Evolutionary conservation across 768 basidiomycete species (phyloP).

Genomic region (Auricularia heimuer): DNA sequence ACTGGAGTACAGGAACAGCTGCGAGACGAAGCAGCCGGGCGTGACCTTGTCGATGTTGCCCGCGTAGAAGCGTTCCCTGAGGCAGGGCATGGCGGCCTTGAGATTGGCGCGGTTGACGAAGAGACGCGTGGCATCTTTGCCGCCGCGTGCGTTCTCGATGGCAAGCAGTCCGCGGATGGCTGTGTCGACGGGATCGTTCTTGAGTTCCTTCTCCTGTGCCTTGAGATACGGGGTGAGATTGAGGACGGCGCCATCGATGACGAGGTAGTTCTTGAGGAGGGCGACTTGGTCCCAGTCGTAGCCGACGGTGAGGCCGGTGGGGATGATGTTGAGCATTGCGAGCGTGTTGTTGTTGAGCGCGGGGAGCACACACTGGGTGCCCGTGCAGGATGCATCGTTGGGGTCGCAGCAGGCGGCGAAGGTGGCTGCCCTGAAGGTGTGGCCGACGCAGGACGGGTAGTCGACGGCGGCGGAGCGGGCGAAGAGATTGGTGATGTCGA

Average conservation of each 20-base stretch:
- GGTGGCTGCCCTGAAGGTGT: slow-evolving; percentile 57
- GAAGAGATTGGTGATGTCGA: slow-evolving; percentile 87
- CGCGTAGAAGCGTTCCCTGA: slow-evolving; percentile 77
- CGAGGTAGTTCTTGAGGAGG: slow-evolving; percentile 61
- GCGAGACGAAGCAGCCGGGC: slow-evolving; percentile 89
- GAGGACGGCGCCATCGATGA: slow-evolving; percentile 88
- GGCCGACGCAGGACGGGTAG: slow-evolving; percentile 53
- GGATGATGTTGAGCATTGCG: slow-evolving; percentile 47
- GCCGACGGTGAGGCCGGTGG: slow-evolving; percentile 64
- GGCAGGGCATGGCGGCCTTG: slow-evolving; percentile 63
- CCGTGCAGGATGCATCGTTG: slow-evolving; percentile 19
- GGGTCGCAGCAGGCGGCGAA: slow-evolving; percentile 54
- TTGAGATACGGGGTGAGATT: slow-evolving; percentile 83
- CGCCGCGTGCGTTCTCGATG: slow-evolving; percentile 37
- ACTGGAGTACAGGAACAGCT: slow-evolving; percentile 80
- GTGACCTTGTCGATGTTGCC: slow-evolving; percentile 96
- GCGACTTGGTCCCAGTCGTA: slow-evolving; percentile 90
- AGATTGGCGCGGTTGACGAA: slow-evolving; percentile 67
- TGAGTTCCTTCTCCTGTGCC: slow-evolving; percentile 56
- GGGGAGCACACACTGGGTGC: slow-evolving; percentile 58
- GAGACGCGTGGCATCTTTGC: slow-evolving; percentile 84
- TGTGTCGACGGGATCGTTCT: slow-evolving; percentile 68
- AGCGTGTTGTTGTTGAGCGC: slow-evolving; percentile 50
- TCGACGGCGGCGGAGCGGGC: slow-evolving; percentile 47
- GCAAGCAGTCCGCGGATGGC: slow-evolving; percentile 69